phyloP scores from a whole-genome alignment of 331 rosid species.

The Rosa hybrid region DNA sequence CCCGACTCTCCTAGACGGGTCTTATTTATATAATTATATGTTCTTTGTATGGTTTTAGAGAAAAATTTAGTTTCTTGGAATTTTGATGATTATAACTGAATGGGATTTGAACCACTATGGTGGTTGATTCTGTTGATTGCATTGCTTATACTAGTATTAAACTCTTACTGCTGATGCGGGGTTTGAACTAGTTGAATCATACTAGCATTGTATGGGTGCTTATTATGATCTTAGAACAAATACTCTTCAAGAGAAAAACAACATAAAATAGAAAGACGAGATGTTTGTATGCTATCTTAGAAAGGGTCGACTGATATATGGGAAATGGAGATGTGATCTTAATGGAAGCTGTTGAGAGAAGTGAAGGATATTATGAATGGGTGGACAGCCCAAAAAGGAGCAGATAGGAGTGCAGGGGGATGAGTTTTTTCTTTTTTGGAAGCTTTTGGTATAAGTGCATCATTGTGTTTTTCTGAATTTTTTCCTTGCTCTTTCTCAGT shows the following conservation, averaged over 20 bases:
- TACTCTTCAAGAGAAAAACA: not conserved
- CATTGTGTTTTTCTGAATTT: not conserved
- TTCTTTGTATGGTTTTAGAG: not conserved
- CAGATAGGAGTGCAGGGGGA: not conserved
- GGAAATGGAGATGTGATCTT: not conserved
- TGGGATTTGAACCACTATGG: not conserved
- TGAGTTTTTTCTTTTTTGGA: not conserved
- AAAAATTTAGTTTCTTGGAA: not conserved
- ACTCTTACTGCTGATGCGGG: not conserved
- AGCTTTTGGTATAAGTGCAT: not conserved
- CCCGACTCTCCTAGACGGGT: not conserved
- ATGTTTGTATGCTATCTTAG: not conserved
- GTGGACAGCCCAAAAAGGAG: not conserved
- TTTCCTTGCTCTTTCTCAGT: not conserved
- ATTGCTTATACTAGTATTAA: not conserved
- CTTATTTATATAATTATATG: not conserved
- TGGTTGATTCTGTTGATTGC: not conserved
- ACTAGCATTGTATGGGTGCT: not conserved
- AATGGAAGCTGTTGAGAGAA: not conserved
- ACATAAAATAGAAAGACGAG: not conserved
- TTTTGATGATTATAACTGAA: not conserved
- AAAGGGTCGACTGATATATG: not conserved
- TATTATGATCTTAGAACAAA: not conserved
- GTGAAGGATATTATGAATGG: not conserved
- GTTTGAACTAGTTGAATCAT: constrained; percentile 1